Conservation (phyloP, 768 basidiomycete genomes). For the Russula foetens region DNA sequence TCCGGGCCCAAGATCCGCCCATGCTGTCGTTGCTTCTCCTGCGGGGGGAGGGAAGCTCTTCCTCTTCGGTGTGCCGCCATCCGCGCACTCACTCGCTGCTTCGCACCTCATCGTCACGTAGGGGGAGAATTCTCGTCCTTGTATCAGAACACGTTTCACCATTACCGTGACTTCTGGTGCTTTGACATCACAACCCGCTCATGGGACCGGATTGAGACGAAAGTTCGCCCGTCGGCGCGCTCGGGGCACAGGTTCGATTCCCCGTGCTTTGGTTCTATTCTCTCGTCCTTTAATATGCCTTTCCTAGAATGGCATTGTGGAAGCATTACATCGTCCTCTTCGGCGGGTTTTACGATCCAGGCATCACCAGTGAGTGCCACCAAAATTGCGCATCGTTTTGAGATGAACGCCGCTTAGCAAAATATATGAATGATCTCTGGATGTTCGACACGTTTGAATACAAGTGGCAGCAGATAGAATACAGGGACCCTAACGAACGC, state of each 20-base stretch:
- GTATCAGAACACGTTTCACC: slow-evolving; percentile 77
- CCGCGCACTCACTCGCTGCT: not conserved
- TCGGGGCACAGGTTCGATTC: slow-evolving; percentile 67
- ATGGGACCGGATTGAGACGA: slow-evolving; percentile 89
- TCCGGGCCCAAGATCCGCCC: slow-evolving; percentile 83
- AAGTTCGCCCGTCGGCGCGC: slow-evolving; percentile 66
- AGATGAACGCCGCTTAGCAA: slow-evolving; percentile 37
- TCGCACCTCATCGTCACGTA: slow-evolving; percentile 22
- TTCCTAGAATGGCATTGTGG: slow-evolving; percentile 76
- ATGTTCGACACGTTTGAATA: slow-evolving; percentile 81
- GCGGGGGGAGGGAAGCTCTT: slow-evolving; percentile 82
- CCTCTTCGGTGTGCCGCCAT: slow-evolving; percentile 50
- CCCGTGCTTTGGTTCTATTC: not conserved
- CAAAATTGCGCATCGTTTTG: not conserved
- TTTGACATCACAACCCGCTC: slow-evolving; percentile 72
- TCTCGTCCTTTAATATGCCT: not conserved
- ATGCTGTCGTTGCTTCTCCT: slow-evolving; percentile 68
- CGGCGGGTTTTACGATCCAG: slow-evolving; percentile 87
- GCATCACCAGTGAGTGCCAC: slow-evolving; percentile 55
- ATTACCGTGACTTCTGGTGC: slow-evolving; percentile 85
- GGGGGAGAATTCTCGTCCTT: slow-evolving; percentile 84
- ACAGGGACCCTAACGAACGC: slow-evolving; percentile 52
- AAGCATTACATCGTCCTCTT: slow-evolving; percentile 83
- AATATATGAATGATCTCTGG: slow-evolving; percentile 81
- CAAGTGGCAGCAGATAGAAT: slow-evolving; percentile 73